phyloP scores from a whole-genome alignment of 2,329 filamentous ascomycete species.

The Venturia aucupariae region DNA sequence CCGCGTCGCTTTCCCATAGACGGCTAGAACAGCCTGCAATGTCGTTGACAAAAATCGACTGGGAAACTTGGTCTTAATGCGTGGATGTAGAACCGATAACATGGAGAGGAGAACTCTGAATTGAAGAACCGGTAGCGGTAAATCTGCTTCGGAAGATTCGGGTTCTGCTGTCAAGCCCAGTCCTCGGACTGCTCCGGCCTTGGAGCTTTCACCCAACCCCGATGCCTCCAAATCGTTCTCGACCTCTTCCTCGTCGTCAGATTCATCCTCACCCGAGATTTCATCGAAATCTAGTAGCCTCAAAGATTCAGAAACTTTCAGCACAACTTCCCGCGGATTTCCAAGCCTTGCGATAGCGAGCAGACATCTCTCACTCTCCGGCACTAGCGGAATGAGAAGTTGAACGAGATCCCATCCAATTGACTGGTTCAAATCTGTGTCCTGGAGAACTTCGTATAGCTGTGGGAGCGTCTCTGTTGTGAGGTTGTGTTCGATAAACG shows the following conservation, averaged over 20 bases:
- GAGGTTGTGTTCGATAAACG: constrained; percentile 66
- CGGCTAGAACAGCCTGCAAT: constrained; percentile 60
- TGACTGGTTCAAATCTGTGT: constrained; percentile 59
- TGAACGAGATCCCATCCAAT: constrained; percentile 81
- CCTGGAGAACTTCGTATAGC: constrained; percentile 59
- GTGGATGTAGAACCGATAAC: constrained; percentile 61
- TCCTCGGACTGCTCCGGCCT: constrained; percentile 5
- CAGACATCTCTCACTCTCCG: constrained; percentile 58
- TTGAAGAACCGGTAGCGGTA: constrained; percentile 39
- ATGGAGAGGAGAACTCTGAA: constrained; percentile 64
- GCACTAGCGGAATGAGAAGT: constrained; percentile 58
- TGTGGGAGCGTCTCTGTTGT: constrained; percentile 56
- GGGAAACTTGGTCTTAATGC: constrained; percentile 68
- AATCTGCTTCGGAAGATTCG: constrained; percentile 25
- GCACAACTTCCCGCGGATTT: constrained; percentile 71
- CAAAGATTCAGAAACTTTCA: constrained; percentile 69
- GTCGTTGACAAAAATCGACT: constrained; percentile 70
- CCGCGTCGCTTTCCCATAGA: constrained; percentile 50
- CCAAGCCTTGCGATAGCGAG: constrained; percentile 66
- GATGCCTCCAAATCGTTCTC: constrained; percentile 20
- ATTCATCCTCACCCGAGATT: constrained; percentile 47
- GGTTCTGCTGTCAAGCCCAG: constrained; percentile 12
- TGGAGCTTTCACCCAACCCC: constrained; percentile 19
- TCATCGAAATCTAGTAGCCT: constrained; percentile 46
- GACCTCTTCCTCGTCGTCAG: constrained; percentile 48